Conservation (phyloP, 2,329 filamentous ascomycete genomes). For the Microcyclosporella mali region DNA sequence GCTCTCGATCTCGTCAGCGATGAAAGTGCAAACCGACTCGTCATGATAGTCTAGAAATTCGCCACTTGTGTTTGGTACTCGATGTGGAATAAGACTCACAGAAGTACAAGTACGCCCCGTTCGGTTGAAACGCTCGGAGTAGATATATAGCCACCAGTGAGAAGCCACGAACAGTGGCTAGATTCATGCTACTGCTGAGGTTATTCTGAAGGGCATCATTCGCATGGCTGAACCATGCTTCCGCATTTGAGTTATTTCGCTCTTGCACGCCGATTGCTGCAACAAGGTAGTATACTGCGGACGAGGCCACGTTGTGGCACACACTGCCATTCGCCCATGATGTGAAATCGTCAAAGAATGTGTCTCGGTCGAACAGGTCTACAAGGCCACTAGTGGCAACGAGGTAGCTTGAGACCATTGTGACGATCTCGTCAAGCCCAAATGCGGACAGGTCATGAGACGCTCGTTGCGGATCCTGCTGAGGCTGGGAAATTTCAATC, state of each 20-base stretch:
- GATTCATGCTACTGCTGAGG: slow-evolving; percentile 45
- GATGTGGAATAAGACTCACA: slow-evolving; percentile 30
- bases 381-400: slow-evolving; percentile 45
- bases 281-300: slow-evolving; percentile 47
- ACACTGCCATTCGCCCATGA: slow-evolving; percentile 21
- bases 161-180: slow-evolving; percentile 48
- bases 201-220: slow-evolving; percentile 41
- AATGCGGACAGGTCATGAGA: neutral
- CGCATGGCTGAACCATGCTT: slow-evolving; percentile 45
- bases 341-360: slow-evolving; percentile 27
- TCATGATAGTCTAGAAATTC: too few species aligned
- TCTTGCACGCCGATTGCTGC: slow-evolving; percentile 46
- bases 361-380: slow-evolving; percentile 42
- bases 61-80: too few species aligned
- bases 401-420: slow-evolving; percentile 35
- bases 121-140: slow-evolving; percentile 47
- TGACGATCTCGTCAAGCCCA: neutral
- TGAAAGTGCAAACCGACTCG: too few species aligned
- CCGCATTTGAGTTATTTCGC: slow-evolving; percentile 37
- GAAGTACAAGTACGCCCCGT: slow-evolving; percentile 49
- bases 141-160: slow-evolving; percentile 48
- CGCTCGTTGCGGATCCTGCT: slow-evolving; percentile 2
- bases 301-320: slow-evolving; percentile 30
- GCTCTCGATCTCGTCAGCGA: too few species aligned
- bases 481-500: slow-evolving; percentile 16